Base-by-base conservation (phyloP, 1,139 yeast genomes). In the Diutina rugosa region DNA sequence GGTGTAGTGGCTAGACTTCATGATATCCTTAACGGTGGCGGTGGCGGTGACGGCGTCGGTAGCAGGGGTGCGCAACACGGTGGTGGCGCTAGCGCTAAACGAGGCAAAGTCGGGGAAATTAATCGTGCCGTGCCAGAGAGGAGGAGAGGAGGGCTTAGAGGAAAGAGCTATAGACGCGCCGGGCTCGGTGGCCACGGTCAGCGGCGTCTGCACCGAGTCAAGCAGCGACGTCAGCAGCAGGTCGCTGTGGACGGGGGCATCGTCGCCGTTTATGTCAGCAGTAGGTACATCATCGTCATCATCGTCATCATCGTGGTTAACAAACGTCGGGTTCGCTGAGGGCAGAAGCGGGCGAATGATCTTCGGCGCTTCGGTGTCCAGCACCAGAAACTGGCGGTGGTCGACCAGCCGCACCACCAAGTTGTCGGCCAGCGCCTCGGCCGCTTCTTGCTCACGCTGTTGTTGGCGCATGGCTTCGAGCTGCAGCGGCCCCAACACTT, bases 91-190 rank as follows among this genome's bases (percentile, higher is more conserved):
- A 8, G 78, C 82, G 6, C 71, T 65, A 61, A 84, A 80, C 10
- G 73, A 68, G 0, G 82, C 78, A 58, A 81, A 74, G 29, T 80
- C 81, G 2, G 84, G 80, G 70, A 84, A 83, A 4, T 74, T 68
- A 6, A 84, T 71, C 18, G 69, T 70, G 1, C 90, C 90, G 2
- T 69, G 60, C 90, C 90, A 85, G 7, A 82, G 51, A 47, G 51
- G 51, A 63, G 26, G 10, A 29, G 21, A 8, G 16, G 35, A 12
- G 35, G 51, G 21, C 32, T 49, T 49, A 30, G 35, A n/a, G 53
- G 29, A 8, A 12, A 44, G n/a, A 32, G 44, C 44, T 49, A 32
- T 32, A 32, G 44, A 30, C n/a, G 18, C 26, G n/a, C 26, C 46
- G 35, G 44, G 26, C 32, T 49, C 53, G 32, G 53, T 49, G 44